These are phyloP conservation scores for Fusarium virguliforme DNA, from an alignment of 2,329 filamentous ascomycete genomes.

Conservation along the genomic window DNA sequence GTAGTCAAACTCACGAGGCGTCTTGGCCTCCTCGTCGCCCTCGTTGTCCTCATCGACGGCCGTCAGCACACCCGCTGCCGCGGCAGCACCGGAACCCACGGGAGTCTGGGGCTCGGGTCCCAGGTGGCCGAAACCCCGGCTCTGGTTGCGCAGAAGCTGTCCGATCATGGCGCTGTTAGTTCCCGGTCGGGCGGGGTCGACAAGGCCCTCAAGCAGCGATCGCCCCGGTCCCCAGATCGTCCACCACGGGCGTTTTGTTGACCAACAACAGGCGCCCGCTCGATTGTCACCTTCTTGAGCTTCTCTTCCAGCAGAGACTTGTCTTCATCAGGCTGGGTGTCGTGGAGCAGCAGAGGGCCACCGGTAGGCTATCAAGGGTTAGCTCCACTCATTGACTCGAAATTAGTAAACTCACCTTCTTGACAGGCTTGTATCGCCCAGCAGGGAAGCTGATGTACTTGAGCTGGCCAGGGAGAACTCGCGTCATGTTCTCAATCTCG, in stretches of 20 bases:
- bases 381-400: slow-evolving; percentile 33
- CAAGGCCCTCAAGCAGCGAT: slow-evolving; percentile 57
- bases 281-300: slow-evolving; percentile 83
- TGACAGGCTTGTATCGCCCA: slow-evolving; percentile 92
- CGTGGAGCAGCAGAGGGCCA: slow-evolving; percentile 91
- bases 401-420: slow-evolving; percentile 73
- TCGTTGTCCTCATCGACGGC: slow-evolving; percentile 90
- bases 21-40: slow-evolving; percentile 78
- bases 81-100: slow-evolving; percentile 73
- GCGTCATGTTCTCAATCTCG: slow-evolving; percentile 96
- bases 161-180: slow-evolving; percentile 58
- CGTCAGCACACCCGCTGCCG: slow-evolving; percentile 85
- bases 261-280: slow-evolving; percentile 73
- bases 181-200: slow-evolving; percentile 54
- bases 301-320: slow-evolving; percentile 92
- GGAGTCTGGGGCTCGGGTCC: slow-evolving; percentile 51
- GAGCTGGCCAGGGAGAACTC: slow-evolving; percentile 91
- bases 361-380: slow-evolving; percentile 80
- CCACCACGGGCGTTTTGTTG: slow-evolving; percentile 54
- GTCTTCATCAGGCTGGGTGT: slow-evolving; percentile 83
- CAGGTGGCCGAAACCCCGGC: slow-evolving; percentile 54
- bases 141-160: slow-evolving; percentile 61
- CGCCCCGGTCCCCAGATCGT: slow-evolving; percentile 53
- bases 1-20: slow-evolving; percentile 84
- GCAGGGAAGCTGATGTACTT: slow-evolving; percentile 96